Evolutionary conservation across 2,329 filamentous ascomycete species (phyloP), one percentile per base, ranked within the genome.

Genomic region (Cytospora piceicola): DNA sequence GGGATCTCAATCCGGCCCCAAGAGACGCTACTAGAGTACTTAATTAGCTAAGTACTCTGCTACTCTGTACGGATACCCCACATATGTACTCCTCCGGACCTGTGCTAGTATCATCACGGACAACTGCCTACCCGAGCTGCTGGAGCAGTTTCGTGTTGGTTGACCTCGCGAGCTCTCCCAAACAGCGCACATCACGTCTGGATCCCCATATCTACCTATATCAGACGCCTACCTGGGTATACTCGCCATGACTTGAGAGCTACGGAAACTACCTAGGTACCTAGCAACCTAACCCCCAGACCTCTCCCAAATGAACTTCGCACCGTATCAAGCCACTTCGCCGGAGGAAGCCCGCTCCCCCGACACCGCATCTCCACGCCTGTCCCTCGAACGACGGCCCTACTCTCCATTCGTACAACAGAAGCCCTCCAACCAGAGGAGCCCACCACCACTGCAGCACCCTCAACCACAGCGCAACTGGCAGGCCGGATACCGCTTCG

Each of bases 291-390:
- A 80, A 29, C 34, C 11, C 32, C 72, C 64, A 55, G 36, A 57
- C 58, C 27, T 58, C 46, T 39, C 54, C 20, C 62, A 58, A 56
- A 95, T 95, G 91, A 92, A 97, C 81, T 99, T 98, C 77, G 95
- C 95, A 55, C 95, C 95, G 46, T 99, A 98, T 80, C 95, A 98
- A 82, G 94, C 94, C 77, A 90, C 90, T 58, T 90, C 91, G 20
- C 95, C 95, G 12, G 94, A 98, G 80, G 85, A 90, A 72, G 87
- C 88, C 71, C 92, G 94, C 73, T 96, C 92, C 24, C 92, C 93
- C 61, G 73, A 73, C 67, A 71, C 75, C 62, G 72, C 79, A 12
- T 87, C 84, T 32, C 85, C 85, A 27, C 86, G 81, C 70, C 77
- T 82, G 70, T 86, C 90, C 76, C 78, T 88, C 81, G 77, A 88